A percentile compares a stretch with the other conserved stretches of the same genome.
Conservation (phyloP, 805 yeast genomes). For the Candida loeiensis region DNA sequence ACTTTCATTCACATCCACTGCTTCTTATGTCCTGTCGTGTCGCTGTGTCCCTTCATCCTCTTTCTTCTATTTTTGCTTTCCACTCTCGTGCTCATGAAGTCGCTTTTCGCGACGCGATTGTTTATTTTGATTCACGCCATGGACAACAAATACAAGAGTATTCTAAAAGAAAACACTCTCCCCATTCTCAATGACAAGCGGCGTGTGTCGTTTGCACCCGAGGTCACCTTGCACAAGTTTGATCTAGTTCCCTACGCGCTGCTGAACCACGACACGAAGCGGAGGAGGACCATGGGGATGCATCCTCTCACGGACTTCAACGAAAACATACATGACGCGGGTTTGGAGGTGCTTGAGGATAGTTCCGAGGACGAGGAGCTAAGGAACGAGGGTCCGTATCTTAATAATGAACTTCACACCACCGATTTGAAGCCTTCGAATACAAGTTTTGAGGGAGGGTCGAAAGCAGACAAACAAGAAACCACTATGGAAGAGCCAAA, state of each 20-base stretch:
- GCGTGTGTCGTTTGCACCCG: constrained; percentile 76
- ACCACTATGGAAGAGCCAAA: no score
- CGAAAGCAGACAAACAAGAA: no score
- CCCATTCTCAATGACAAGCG: constrained; percentile 31
- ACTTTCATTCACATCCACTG: no score
- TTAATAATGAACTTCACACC: no score
- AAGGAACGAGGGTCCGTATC: constrained; percentile 1
- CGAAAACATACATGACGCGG: constrained; percentile 10
- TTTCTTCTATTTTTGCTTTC: not conserved
- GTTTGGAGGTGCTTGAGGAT: constrained; percentile 18
- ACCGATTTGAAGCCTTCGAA: no score
- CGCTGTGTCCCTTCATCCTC: not conserved
- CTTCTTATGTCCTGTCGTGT: not conserved
- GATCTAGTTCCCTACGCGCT: constrained; percentile 29
- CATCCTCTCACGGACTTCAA: constrained; percentile 12
- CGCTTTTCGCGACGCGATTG: no score
- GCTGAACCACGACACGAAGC: constrained; percentile 13
- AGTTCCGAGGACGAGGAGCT: constrained; percentile 21
- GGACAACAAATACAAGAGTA: constrained; percentile 17
- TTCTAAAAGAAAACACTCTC: constrained; percentile 22
- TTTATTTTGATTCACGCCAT: constrained; percentile 2
- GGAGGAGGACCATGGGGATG: constrained; percentile 29
- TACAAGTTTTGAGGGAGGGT: no score
- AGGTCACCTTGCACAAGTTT: constrained; percentile 61
- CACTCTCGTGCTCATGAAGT: no score